phyloP scores from a whole-genome alignment of 2,329 filamentous ascomycete genomes.

The Neospermospora avenae region DNA sequence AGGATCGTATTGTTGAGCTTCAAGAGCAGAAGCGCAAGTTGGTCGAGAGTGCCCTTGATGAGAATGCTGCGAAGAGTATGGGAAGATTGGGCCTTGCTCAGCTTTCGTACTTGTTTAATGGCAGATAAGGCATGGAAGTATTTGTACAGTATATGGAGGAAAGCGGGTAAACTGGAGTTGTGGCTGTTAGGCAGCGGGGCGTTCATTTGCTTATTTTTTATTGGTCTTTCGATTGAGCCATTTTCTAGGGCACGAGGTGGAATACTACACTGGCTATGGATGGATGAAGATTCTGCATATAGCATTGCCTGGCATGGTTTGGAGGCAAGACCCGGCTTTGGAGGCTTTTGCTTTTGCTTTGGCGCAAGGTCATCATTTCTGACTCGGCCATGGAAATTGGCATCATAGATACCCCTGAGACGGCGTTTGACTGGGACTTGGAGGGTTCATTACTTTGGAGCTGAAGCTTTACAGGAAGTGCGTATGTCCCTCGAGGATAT shows the following conservation, averaged over 20 bases:
- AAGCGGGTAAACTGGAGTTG: too few relatives aligned
- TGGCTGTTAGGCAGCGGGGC: too few relatives aligned
- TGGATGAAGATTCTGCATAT: neutral
- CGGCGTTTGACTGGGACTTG: too few relatives aligned
- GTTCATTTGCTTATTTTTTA: neutral
- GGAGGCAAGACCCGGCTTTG: too few relatives aligned
- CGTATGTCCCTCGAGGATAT: too few relatives aligned
- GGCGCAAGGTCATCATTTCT: too few relatives aligned
- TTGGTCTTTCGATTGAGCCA: neutral
- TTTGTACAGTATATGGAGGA: too few relatives aligned
- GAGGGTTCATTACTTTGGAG: too few relatives aligned
- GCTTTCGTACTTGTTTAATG: slow-evolving; percentile 30
- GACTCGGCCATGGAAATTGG: too few relatives aligned
- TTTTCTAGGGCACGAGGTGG: slow-evolving; percentile 1
- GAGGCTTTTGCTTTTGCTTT: too few relatives aligned
- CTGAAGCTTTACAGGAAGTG: too few relatives aligned
- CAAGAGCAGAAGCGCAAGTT: slow-evolving; percentile 76
- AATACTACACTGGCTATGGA: neutral
- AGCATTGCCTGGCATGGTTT: neutral
- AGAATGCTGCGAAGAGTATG: slow-evolving; percentile 64
- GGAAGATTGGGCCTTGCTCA: slow-evolving; percentile 51
- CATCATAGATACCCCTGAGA: too few relatives aligned
- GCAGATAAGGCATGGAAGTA: neutral
- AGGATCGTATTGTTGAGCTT: slow-evolving; percentile 78
- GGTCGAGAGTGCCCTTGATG: slow-evolving; percentile 77